phyloP scores from a whole-genome alignment of 257 asterid species.

The Gardenia jasminoides region DNA sequence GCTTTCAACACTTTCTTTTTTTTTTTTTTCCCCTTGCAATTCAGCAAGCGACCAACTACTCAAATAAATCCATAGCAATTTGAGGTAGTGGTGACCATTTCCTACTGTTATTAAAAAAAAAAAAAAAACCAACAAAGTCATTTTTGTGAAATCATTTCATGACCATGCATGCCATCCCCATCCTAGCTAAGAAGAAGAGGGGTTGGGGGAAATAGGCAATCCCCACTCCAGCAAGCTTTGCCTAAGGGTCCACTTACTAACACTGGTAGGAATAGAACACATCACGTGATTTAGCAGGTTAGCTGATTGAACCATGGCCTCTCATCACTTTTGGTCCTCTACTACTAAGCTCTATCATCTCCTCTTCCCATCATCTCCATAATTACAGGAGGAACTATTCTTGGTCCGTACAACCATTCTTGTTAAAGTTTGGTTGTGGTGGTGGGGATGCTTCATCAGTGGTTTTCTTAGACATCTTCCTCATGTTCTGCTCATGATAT shows the following conservation, averaged over 20 bases:
- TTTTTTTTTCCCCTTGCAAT: background rate
- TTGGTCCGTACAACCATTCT: slow-evolving; percentile 32
- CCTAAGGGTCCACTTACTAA: slow-evolving; percentile 21
- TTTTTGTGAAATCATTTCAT: background rate
- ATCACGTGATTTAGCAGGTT: slow-evolving; percentile 34
- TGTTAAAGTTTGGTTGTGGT: slow-evolving; percentile 24
- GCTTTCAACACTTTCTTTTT: background rate
- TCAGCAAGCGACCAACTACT: slow-evolving; percentile 10
- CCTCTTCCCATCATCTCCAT: background rate
- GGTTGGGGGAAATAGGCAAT: background rate
- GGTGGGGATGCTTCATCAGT: slow-evolving; percentile 20
- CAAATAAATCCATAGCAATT: background rate
- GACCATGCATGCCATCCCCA: slow-evolving; percentile 12
- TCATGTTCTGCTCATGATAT: slow-evolving; percentile 66
- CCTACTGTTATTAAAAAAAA: background rate
- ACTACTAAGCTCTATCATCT: slow-evolving; percentile 2
- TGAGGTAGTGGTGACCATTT: background rate
- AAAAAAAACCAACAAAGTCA: background rate
- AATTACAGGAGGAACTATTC: slow-evolving; percentile 4
- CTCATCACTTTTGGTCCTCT: slow-evolving; percentile 15
- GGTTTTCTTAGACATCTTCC: slow-evolving; percentile 33
- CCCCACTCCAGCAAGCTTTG: slow-evolving; percentile 18
- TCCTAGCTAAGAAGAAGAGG: background rate
- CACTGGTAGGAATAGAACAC: slow-evolving; percentile 21
- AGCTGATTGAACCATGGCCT: slow-evolving; percentile 17